Evolutionary conservation across 2,329 filamentous ascomycete genomes (phyloP).

Genomic region (Pseudocercospora eumusae): DNA sequence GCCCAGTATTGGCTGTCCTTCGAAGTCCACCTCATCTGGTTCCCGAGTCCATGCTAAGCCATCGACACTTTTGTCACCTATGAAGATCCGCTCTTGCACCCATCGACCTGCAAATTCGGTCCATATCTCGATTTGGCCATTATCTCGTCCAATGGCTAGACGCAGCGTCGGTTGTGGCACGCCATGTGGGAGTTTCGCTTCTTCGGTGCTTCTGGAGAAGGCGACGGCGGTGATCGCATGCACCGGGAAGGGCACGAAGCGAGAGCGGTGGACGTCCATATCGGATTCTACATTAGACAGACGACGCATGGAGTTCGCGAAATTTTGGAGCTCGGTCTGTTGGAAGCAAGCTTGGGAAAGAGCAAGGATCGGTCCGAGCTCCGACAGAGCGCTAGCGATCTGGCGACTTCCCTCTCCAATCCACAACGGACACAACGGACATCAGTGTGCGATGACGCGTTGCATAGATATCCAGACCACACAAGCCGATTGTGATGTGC

Average conservation of each 20-base stretch:
- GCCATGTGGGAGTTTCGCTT: constrained; percentile 5
- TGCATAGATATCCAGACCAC: not conserved
- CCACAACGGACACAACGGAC: not conserved
- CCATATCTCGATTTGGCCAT: constrained; percentile 98
- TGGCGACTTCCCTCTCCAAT: not conserved
- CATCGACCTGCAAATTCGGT: constrained; percentile 79
- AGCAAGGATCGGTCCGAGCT: not conserved
- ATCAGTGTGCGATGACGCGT: not conserved
- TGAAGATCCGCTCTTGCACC: constrained; percentile 86
- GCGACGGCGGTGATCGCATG: constrained; percentile 92
- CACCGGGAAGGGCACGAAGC: constrained; percentile 89
- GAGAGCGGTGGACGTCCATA: constrained; percentile 97
- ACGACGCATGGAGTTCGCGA: no score
- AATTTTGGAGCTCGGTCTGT: constrained; percentile 6
- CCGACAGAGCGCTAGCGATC: not conserved
- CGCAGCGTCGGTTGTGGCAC: constrained; percentile 63
- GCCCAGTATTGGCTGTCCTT: constrained; percentile 65
- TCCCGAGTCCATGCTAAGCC: constrained; percentile 90
- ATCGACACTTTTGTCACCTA: constrained; percentile 78
- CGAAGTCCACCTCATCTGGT: constrained; percentile 67
- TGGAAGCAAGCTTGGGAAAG: no score
- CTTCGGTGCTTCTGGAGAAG: constrained; percentile 67
- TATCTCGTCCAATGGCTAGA: constrained; percentile 85
- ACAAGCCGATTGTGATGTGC: not conserved
- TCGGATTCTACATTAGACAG: constrained; percentile 12